Conservation (phyloP, 345 rosid genomes). For the Ricinus communis region DNA sequence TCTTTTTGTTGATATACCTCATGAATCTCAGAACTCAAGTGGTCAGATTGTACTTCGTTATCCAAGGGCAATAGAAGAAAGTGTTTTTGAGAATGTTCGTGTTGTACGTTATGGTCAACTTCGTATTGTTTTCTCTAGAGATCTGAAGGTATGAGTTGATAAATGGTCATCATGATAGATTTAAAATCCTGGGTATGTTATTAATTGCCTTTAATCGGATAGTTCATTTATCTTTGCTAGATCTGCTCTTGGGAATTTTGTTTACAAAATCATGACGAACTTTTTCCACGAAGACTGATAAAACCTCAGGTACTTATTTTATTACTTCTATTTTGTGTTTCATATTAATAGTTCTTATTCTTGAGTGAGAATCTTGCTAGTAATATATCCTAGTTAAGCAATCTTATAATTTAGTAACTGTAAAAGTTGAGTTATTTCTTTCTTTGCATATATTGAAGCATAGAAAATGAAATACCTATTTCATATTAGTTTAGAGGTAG, state of each 20-base stretch:
- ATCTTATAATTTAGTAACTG: too few relatives aligned
- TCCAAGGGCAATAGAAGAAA: conserved; percentile 95
- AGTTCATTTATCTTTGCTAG: conserved; percentile 36
- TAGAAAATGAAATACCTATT: too few relatives aligned
- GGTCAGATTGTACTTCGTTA: conserved; percentile 94
- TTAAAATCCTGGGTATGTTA: neutral
- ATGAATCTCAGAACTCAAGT: conserved; percentile 75
- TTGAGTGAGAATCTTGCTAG: neutral
- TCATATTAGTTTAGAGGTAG: too few relatives aligned
- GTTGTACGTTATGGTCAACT: conserved; percentile 98
- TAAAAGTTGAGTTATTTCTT: too few relatives aligned
- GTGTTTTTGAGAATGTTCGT: conserved; percentile 95
- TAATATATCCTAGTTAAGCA: too few relatives aligned
- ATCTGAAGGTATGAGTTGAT: conserved; percentile 59
- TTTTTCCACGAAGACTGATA: conserved; percentile 80
- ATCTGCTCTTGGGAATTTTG: conserved; percentile 98
- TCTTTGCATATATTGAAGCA: too few relatives aligned
- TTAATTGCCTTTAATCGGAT: neutral
- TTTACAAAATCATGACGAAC: conserved; percentile 94
- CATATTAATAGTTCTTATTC: too few relatives aligned
- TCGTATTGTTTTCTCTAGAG: conserved; percentile 85
- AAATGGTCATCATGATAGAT: neutral
- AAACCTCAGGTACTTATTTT: conserved; percentile 69
- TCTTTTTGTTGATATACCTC: conserved; percentile 92
- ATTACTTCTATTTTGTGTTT: too few relatives aligned